Conservation (phyloP, 1,284 basidiomycete species). For the Cryptococcus sp. region DNA sequence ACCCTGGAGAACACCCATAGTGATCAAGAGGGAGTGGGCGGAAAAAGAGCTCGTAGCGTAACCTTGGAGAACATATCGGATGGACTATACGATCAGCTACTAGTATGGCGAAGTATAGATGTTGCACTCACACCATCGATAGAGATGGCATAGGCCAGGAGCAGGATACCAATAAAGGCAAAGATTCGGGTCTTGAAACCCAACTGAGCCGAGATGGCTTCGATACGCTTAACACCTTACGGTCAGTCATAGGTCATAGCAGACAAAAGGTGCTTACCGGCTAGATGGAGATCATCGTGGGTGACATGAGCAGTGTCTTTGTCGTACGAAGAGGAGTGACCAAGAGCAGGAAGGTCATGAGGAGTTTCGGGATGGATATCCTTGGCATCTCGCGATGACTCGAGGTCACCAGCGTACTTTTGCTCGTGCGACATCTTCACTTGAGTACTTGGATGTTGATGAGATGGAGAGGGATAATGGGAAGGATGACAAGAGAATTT, state of each 20-base stretch:
- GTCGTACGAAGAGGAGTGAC: neutral
- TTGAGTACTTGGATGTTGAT: neutral
- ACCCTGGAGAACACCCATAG: slow-evolving; percentile 38
- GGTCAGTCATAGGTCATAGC: neutral
- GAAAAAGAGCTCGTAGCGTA: neutral
- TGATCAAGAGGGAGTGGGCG: slow-evolving; percentile 10
- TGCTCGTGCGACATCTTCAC: neutral
- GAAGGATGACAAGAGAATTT: neutral
- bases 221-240: neutral
- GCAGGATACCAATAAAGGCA: neutral
- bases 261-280: neutral
- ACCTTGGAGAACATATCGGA: neutral
- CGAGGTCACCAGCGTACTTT: neutral
- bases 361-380: neutral
- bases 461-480: neutral
- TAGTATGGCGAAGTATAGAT: neutral
- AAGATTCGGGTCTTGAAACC: neutral
- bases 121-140: neutral
- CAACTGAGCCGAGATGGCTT: neutral
- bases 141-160: neutral
- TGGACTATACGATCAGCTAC: neutral
- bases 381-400: neutral
- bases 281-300: neutral
- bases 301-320: neutral
- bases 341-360: neutral